Percentiles rank a stretch among this genome's conserved stretches.
phyloP scores from a whole-genome alignment of 2,329 filamentous ascomycete species.

The Aspergillus fumigatus region DNA sequence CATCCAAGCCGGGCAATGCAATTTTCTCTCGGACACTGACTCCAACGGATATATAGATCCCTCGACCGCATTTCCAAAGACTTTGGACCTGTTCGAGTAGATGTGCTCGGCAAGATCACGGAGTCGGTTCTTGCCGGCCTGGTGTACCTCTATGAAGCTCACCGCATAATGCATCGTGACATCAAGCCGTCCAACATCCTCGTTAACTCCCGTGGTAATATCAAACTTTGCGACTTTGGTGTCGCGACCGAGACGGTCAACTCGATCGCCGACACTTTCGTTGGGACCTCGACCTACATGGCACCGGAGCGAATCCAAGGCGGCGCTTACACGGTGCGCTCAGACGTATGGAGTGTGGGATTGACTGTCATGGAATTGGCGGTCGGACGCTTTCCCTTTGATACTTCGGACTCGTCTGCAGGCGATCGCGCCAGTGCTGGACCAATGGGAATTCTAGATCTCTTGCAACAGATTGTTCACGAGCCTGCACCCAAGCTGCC shows the following conservation, averaged over 20 bases:
- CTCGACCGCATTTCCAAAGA: constrained; percentile 91
- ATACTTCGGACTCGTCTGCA: constrained; percentile 72
- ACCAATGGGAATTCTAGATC: constrained; percentile 90
- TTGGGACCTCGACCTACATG: constrained; percentile 99
- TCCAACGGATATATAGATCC: constrained; percentile 55
- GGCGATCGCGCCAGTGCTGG: constrained; percentile 61
- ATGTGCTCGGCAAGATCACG: constrained; percentile 95
- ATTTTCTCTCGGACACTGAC: constrained; percentile 3
- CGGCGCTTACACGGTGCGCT: constrained; percentile 95
- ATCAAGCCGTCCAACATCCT: constrained; percentile 98
- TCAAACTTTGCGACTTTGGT: constrained; percentile 98
- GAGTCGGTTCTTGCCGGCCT: constrained; percentile 91
- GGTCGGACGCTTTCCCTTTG: constrained; percentile 95
- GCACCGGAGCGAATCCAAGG: constrained; percentile 96
- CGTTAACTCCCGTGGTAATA: constrained; percentile 87
- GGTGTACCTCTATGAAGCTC: constrained; percentile 89
- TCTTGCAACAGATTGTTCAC: constrained; percentile 95
- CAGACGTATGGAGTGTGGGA: constrained; percentile 98
- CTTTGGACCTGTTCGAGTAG: constrained; percentile 91
- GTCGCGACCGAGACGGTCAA: constrained; percentile 98
- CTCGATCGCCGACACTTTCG: constrained; percentile 96
- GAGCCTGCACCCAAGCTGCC: constrained; percentile 90
- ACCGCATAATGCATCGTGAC: constrained; percentile 98
- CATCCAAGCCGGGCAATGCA: neutral
- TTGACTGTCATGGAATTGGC: constrained; percentile 94